Percentiles rank a stretch among this genome's conserved stretches.
phyloP scores from a whole-genome alignment of 2,329 filamentous ascomycete genomes.

The Cladophialophora yegresii region DNA sequence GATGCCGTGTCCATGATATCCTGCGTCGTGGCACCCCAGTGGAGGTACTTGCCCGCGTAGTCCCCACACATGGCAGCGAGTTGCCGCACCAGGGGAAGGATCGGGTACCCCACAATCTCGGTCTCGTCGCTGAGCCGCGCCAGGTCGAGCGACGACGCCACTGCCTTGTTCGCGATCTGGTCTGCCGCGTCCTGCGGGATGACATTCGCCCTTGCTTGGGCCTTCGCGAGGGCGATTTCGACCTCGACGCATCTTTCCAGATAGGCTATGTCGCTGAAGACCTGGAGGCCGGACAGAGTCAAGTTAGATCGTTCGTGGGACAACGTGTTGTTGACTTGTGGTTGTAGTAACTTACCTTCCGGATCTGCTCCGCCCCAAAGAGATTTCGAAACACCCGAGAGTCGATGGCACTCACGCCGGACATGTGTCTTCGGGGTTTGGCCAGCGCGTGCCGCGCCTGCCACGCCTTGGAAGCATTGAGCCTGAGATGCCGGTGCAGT shows the following conservation, averaged over 20 bases:
- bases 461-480: background rate
- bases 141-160: background rate
- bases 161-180: background rate
- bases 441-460: background rate
- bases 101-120: slow-evolving; percentile 38
- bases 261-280: slow-evolving; percentile 37
- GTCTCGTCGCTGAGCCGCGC: slow-evolving; percentile 27
- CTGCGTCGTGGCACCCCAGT: slow-evolving; percentile 62
- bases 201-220: slow-evolving; percentile 33
- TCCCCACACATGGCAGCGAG: slow-evolving; percentile 28
- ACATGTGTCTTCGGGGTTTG: background rate
- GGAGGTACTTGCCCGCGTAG: slow-evolving; percentile 51
- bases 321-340: background rate
- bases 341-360: slow-evolving; percentile 5
- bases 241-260: slow-evolving; percentile 30
- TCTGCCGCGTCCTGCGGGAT: slow-evolving; percentile 26
- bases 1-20: slow-evolving; percentile 61
- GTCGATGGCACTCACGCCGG: background rate
- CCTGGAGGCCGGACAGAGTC: background rate
- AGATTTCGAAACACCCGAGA: slow-evolving; percentile 38
- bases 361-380: slow-evolving; percentile 37
- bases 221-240: slow-evolving; percentile 36
- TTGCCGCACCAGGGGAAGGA: slow-evolving; percentile 37
- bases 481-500: background rate
- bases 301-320: background rate